These are phyloP conservation scores for Penicillium oxalicum DNA, from an alignment of 2,329 filamentous ascomycete species.

Conservation along the genomic window DNA sequence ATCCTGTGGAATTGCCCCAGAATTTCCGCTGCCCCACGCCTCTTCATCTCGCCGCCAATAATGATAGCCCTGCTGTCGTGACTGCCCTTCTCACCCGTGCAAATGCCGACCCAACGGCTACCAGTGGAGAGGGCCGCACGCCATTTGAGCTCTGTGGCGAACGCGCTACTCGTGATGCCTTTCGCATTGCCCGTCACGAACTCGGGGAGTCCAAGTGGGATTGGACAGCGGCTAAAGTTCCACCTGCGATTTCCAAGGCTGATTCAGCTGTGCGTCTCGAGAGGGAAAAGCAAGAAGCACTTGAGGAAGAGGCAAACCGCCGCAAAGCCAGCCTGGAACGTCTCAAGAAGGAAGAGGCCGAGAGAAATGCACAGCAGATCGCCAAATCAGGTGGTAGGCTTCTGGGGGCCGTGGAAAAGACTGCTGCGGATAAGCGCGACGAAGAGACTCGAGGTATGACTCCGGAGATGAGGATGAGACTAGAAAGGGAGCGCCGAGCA, in stretches of 20 bases:
- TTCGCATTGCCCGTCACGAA: constrained; percentile 77
- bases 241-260: constrained; percentile 60
- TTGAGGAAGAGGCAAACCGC: constrained; percentile 62
- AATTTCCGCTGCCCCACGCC: constrained; percentile 77
- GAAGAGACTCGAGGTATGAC: constrained; percentile 81
- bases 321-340: constrained; percentile 69
- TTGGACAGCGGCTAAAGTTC: constrained; percentile 72
- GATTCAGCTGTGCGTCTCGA: constrained; percentile 66
- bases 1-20: constrained; percentile 58
- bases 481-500: constrained; percentile 85
- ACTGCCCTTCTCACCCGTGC: constrained; percentile 68
- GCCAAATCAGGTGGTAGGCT: constrained; percentile 50
- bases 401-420: constrained; percentile 60
- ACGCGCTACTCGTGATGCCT: constrained; percentile 78
- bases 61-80: constrained; percentile 73
- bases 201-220: constrained; percentile 70
- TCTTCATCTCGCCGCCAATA: constrained; percentile 77
- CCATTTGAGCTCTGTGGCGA: constrained; percentile 85
- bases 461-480: constrained; percentile 73
- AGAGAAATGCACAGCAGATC: constrained; percentile 36
- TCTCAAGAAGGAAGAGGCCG: constrained; percentile 57
- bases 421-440: constrained; percentile 71
- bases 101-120: constrained; percentile 64
- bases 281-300: constrained; percentile 63
- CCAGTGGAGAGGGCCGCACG: constrained; percentile 71